Evolutionary conservation across 768 basidiomycete genomes (phyloP).

Genomic region (Rhodotorula kratochvilovae): DNA sequence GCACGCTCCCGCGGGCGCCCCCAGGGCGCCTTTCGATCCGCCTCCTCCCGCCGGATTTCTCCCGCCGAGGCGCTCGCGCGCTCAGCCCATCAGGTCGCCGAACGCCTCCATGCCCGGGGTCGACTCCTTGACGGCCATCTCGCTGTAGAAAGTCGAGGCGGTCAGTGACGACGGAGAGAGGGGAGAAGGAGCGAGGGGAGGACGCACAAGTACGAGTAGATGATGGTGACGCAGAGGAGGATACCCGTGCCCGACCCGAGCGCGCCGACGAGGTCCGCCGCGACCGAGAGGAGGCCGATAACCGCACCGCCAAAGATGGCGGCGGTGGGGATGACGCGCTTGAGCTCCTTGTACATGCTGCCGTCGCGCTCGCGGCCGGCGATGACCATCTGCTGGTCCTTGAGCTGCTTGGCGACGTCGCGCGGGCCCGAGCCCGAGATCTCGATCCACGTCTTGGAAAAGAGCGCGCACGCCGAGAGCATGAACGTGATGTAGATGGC

Average conservation of each 20-base stretch:
- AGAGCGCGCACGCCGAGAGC: conserved; percentile 87
- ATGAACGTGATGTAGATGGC: conserved; percentile 86
- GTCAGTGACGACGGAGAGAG: background rate
- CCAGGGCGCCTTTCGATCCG: background rate
- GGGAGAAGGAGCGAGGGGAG: background rate
- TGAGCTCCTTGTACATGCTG: conserved; percentile 98
- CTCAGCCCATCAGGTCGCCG: conserved; percentile 8
- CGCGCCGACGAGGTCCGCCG: conserved; percentile 91
- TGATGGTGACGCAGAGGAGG: conserved; percentile 49
- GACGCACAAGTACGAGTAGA: conserved; percentile 26
- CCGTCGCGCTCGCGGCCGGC: conserved; percentile 78
- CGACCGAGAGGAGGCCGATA: conserved; percentile 81
- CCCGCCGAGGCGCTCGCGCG: background rate
- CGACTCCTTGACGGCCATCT: conserved; percentile 33
- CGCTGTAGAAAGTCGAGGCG: background rate
- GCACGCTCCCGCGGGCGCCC: background rate
- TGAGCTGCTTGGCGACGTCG: conserved; percentile 95
- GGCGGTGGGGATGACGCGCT: conserved; percentile 94
- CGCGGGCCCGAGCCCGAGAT: conserved; percentile 92
- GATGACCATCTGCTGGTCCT: conserved; percentile 91
- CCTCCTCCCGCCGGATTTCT: background rate
- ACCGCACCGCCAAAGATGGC: conserved; percentile 97
- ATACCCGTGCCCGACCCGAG: conserved; percentile 79
- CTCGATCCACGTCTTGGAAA: conserved; percentile 99
- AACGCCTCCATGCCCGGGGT: conserved; percentile 28